Evolutionary conservation across 2,329 filamentous ascomycete species (phyloP).

Genomic region (Peltaster fructicola): DNA sequence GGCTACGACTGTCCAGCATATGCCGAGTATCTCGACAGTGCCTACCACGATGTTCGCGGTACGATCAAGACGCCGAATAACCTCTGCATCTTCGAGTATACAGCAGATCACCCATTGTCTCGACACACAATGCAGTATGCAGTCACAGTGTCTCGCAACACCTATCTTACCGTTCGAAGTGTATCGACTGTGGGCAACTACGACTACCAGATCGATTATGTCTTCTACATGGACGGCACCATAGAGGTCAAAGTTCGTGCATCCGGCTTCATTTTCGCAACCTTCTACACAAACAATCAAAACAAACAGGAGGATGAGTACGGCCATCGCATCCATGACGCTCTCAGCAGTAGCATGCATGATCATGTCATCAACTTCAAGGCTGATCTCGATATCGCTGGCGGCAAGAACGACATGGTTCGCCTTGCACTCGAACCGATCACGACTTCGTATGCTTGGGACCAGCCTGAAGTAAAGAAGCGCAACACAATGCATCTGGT

Average conservation of each 20-base stretch:
- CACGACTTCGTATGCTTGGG: slow-evolving; percentile 15
- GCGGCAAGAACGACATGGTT: slow-evolving; percentile 20
- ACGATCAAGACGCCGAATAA: slow-evolving; percentile 27
- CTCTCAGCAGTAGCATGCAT: slow-evolving; percentile 19
- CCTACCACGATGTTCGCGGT: slow-evolving; percentile 26
- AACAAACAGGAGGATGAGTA: slow-evolving; percentile 20
- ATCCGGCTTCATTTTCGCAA: slow-evolving; percentile 36
- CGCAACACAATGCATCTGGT: slow-evolving; percentile 18
- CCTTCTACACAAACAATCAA: slow-evolving; percentile 28
- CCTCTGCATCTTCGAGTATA: slow-evolving; percentile 40
- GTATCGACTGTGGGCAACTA: slow-evolving; percentile 38
- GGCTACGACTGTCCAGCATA: slow-evolving; percentile 38
- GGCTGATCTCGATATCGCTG: slow-evolving; percentile 23
- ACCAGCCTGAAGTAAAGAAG: slow-evolving; percentile 11
- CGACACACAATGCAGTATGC: slow-evolving; percentile 29
- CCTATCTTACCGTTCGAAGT: slow-evolving; percentile 26
- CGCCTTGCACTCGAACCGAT: slow-evolving; percentile 15
- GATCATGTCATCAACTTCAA: slow-evolving; percentile 27
- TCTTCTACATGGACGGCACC: slow-evolving; percentile 35
- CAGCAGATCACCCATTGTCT: slow-evolving; percentile 31
- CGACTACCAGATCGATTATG: slow-evolving; percentile 34
- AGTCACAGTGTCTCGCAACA: slow-evolving; percentile 29
- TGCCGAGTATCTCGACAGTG: slow-evolving; percentile 32
- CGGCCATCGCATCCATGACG: slow-evolving; percentile 22
- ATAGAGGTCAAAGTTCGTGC: slow-evolving; percentile 35